These are phyloP conservation scores for Boletus sp. DNA, from an alignment of 768 basidiomycete genomes.

Conservation along the genomic window DNA sequence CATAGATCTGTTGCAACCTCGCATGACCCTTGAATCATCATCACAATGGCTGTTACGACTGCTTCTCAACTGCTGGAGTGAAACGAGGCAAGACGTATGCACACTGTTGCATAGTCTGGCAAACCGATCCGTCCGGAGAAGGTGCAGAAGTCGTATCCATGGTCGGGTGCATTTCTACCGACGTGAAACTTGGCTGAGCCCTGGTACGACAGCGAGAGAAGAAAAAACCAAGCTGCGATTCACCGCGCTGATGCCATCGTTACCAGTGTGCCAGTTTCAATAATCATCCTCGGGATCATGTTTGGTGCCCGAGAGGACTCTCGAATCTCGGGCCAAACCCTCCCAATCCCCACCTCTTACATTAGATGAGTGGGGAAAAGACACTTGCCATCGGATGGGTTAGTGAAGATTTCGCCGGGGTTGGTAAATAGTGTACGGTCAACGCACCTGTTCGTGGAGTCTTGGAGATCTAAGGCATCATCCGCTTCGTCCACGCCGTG, in stretches of 20 bases:
- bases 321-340: neutral
- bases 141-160: neutral
- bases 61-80: neutral
- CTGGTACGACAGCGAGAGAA: neutral
- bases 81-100: neutral
- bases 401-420: neutral
- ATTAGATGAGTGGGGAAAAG: neutral
- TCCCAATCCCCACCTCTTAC: neutral
- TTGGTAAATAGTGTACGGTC: neutral
- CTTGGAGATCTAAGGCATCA: neutral
- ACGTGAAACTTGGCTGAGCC: neutral
- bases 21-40: neutral
- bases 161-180: neutral
- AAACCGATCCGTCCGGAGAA: neutral
- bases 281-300: neutral
- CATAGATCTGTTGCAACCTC: neutral
- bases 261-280: neutral
- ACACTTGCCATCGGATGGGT: neutral
- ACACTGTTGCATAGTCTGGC: neutral
- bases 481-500: neutral
- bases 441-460: neutral
- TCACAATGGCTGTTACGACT: neutral
- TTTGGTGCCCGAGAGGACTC: neutral
- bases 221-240: neutral
- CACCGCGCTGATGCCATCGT: slow-evolving; percentile 2